These are phyloP conservation scores for Carpinus viminea DNA, from an alignment of 306 rosid genomes.

Conservation along the genomic window DNA sequence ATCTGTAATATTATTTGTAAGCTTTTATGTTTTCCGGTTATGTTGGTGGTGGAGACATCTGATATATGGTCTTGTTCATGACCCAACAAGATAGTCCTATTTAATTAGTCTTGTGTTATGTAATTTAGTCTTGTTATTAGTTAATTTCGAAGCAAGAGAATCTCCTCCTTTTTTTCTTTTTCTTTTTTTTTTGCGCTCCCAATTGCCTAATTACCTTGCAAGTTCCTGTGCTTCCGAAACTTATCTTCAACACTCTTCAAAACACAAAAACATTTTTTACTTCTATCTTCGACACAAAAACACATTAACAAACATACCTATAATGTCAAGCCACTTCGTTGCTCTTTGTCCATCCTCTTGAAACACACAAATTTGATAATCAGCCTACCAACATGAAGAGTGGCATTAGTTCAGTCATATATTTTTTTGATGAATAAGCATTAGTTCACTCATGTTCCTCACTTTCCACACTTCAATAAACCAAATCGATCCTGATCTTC, in stretches of 20 bases:
- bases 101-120: conserved; percentile 27
- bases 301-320: no score
- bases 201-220: background rate
- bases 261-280: no score
- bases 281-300: no score
- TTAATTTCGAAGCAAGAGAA: background rate
- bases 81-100: conserved; percentile 34
- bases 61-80: conserved; percentile 25
- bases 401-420: background rate
- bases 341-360: background rate
- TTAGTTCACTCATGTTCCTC: no score
- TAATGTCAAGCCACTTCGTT: no score
- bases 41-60: conserved; percentile 21
- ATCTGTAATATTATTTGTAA: conserved; percentile 45
- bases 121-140: conserved; percentile 30
- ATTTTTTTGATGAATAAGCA: no score
- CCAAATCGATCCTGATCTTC: no score
- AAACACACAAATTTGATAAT: no score
- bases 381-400: background rate
- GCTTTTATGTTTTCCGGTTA: conserved; percentile 33
- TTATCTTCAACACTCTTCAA: no score
- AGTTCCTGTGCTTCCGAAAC: background rate
- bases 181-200: background rate
- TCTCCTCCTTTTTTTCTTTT: background rate
- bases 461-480: no score